Evolutionary conservation across 2,329 filamentous ascomycete genomes (phyloP).

Genomic region (Chaetomium globosum): DNA sequence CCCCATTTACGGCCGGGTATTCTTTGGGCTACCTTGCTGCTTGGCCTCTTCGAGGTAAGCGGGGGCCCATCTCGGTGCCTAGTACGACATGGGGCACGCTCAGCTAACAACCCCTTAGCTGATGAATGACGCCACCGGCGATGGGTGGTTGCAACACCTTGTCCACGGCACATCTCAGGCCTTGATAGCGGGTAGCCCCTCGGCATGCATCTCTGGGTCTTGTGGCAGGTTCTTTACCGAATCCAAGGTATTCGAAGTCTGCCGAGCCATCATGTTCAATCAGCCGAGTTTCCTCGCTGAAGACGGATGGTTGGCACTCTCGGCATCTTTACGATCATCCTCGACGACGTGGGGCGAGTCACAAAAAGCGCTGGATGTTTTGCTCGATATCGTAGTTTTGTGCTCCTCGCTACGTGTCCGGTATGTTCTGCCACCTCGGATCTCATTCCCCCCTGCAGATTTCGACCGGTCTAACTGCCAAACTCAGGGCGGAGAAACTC

Average conservation of each 20-base stretch:
- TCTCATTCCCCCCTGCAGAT: background rate
- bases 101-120: constrained; percentile 1
- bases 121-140: constrained; percentile 5
- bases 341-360: background rate
- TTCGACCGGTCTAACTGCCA: background rate
- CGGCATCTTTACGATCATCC: background rate
- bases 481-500: background rate
- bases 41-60: constrained; percentile 10
- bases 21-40: constrained; percentile 2
- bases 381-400: constrained; percentile 9
- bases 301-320: constrained; percentile 5
- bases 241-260: constrained; percentile 11
- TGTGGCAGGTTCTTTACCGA: constrained; percentile 7
- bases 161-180: constrained; percentile 10
- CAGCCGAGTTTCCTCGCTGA: constrained; percentile 1
- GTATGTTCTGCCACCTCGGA: background rate
- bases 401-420: constrained; percentile 12
- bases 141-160: constrained; percentile 9
- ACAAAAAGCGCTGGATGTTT: background rate
- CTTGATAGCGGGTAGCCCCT: constrained; percentile 5
- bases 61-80: background rate
- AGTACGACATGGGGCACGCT: background rate
- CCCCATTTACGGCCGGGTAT: background rate
- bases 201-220: constrained; percentile 1
- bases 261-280: constrained; percentile 1